Conservation (phyloP, 257 asterid genomes). For the Mitragyna speciosa region DNA sequence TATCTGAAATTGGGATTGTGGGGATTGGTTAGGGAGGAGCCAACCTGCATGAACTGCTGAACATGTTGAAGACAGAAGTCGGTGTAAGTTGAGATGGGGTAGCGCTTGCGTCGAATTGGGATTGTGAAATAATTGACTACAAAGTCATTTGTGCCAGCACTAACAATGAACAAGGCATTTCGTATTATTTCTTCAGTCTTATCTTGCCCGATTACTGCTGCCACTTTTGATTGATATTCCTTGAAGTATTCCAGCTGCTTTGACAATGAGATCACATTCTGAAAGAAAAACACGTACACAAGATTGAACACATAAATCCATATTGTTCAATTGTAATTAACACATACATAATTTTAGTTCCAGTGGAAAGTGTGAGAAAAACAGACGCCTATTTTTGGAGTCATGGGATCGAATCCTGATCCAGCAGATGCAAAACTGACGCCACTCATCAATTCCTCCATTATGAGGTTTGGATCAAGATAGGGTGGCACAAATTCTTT, state of each 20-base stretch:
- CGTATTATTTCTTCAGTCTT: constrained; percentile 36
- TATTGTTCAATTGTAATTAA: too few relatives aligned
- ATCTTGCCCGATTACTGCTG: constrained; percentile 47
- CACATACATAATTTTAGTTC: too few relatives aligned
- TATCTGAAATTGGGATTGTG: background rate
- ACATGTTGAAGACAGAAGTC: constrained; percentile 40
- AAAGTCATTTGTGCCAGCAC: constrained; percentile 88
- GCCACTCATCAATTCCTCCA: constrained; percentile 56
- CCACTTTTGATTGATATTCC: constrained; percentile 44
- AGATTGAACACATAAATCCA: too few relatives aligned
- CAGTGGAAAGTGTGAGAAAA: constrained; percentile 15
- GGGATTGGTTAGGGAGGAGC: background rate
- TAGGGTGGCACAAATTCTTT: constrained; percentile 69
- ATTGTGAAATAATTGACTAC: constrained; percentile 54
- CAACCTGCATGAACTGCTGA: constrained; percentile 54
- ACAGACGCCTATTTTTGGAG: constrained; percentile 53
- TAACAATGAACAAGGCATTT: constrained; percentile 49
- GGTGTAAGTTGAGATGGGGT: constrained; percentile 46
- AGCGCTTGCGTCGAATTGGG: constrained; percentile 53
- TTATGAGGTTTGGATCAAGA: constrained; percentile 54
- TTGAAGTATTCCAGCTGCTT: constrained; percentile 52
- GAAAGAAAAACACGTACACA: background rate
- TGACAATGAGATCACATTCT: constrained; percentile 58
- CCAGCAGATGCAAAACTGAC: constrained; percentile 93
- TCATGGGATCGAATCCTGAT: constrained; percentile 82